Conservation (phyloP, 805 yeast genomes). For the Debaryomyces hansenii region DNA sequence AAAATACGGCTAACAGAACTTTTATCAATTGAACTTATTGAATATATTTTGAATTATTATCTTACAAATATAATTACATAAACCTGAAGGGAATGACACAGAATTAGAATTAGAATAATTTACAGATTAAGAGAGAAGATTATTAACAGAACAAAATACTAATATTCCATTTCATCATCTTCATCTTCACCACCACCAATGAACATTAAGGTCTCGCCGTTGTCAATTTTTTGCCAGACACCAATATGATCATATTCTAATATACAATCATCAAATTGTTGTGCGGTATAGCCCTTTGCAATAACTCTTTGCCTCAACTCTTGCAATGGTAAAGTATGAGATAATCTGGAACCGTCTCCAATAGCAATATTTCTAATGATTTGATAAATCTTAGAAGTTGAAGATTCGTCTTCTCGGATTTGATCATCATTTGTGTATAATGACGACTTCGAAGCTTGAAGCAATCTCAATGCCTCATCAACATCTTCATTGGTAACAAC, state of each 20-base stretch:
- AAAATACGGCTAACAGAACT: too few relatives aligned
- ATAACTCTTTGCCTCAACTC: conserved; percentile 63
- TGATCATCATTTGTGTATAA: conserved; percentile 56
- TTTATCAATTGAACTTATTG: too few relatives aligned
- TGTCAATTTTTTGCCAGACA: conserved; percentile 75
- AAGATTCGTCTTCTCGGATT: conserved; percentile 60
- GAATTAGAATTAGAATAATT: not conserved
- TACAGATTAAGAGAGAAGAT: not conserved
- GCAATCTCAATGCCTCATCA: conserved; percentile 89
- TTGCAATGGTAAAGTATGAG: conserved; percentile 39
- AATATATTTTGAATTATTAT: not conserved
- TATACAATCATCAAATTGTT: conserved; percentile 74
- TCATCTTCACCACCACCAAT: conserved; percentile 45
- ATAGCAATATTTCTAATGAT: conserved; percentile 62
- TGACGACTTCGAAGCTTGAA: conserved; percentile 84
- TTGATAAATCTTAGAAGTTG: conserved; percentile 68
- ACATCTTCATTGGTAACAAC: conserved; percentile 77
- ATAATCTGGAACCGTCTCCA: conserved; percentile 26
- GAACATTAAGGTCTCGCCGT: conserved; percentile 63
- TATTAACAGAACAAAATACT: not conserved
- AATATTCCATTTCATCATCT: conserved; percentile 26
- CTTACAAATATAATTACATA: not conserved
- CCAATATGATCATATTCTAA: conserved; percentile 69
- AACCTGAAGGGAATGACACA: not conserved
- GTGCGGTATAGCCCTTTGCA: conserved; percentile 81